phyloP scores from a whole-genome alignment of 371 early-diverging fungal genomes.

The Mucor irregularis region DNA sequence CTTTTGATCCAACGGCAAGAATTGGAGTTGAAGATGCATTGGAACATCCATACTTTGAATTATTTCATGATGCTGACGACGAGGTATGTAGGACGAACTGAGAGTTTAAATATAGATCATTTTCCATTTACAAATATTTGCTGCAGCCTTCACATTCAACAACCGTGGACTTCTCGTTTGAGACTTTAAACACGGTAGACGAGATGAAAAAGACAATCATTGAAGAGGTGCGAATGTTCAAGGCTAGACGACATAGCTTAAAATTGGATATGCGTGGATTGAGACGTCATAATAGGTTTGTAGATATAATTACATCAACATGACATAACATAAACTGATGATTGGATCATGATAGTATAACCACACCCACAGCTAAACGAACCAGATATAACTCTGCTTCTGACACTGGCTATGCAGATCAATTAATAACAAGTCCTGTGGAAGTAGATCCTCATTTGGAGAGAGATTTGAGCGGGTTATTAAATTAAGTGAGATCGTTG shows the following conservation, averaged over 20 bases:
- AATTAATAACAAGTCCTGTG: constrained; percentile 22
- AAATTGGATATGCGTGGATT: constrained; percentile 21
- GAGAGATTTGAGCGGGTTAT: constrained; percentile 24
- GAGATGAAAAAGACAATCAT: constrained; percentile 89
- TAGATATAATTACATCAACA: not conserved
- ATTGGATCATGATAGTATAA: constrained; percentile 7
- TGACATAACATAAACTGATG: not conserved
- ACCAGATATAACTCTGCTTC: constrained; percentile 2
- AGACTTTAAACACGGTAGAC: constrained; percentile 78
- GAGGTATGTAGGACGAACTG: constrained; percentile 16
- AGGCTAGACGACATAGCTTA: constrained; percentile 47
- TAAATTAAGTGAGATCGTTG: not conserved
- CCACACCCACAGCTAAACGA: constrained; percentile 15
- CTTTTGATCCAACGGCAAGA: constrained; percentile 80
- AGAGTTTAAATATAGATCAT: not conserved
- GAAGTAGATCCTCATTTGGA: constrained; percentile 23
- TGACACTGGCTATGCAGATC: constrained; percentile 20
- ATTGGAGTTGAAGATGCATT: constrained; percentile 85
- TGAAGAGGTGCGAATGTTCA: constrained; percentile 82
- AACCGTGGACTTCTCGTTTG: constrained; percentile 92
- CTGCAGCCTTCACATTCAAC: constrained; percentile 74
- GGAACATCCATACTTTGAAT: constrained; percentile 75
- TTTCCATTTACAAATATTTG: constrained; percentile 29
- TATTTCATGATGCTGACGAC: constrained; percentile 79
- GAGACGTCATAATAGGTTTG: constrained; percentile 19